Evolutionary conservation across 768 basidiomycete species (phyloP).

Genomic region (Baorangia bicolor): DNA sequence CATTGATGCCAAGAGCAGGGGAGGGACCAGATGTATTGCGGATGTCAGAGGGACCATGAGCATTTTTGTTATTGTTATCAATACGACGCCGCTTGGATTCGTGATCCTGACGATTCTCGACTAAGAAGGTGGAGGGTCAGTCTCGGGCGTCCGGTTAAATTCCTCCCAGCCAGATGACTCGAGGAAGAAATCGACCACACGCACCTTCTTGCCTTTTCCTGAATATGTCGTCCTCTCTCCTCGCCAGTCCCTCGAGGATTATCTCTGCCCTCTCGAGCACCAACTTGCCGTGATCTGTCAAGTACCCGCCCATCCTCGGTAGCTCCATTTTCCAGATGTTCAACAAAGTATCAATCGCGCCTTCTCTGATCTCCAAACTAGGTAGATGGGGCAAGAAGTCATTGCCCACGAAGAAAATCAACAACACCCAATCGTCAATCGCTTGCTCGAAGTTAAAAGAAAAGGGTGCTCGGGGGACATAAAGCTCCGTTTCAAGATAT

Average conservation of each 20-base stretch:
- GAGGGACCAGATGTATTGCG: conserved; percentile 32
- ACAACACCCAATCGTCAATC: conserved; percentile 99
- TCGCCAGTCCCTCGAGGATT: conserved; percentile 94
- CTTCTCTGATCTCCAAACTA: conserved; percentile 97
- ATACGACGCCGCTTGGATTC: conserved; percentile 85
- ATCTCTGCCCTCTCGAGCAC: conserved; percentile 85
- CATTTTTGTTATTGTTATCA: conserved; percentile 42
- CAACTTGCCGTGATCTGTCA: conserved; percentile 90
- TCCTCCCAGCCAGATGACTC: not conserved
- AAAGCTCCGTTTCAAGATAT: conserved; percentile 95
- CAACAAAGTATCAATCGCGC: conserved; percentile 95
- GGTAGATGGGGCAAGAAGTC: conserved; percentile 97
- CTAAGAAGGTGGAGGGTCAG: conserved; percentile 42
- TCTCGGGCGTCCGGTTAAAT: conserved; percentile 5
- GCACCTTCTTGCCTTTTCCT: conserved; percentile 86
- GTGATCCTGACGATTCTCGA: conserved; percentile 91
- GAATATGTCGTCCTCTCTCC: conserved; percentile 95
- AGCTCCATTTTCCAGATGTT: conserved; percentile 95
- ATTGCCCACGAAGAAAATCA: conserved; percentile 99
- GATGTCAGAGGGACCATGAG: conserved; percentile 40
- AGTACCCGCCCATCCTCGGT: conserved; percentile 94
- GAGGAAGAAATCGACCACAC: conserved; percentile 33
- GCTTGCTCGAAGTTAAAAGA: conserved; percentile 94
- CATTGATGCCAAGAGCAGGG: conserved; percentile 27
- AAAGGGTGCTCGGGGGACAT: conserved; percentile 73